Percentiles rank a stretch among this genome's conserved stretches.
Conservation (phyloP, 2,329 filamentous ascomycete genomes). For the Colletotrichum tropicale region DNA sequence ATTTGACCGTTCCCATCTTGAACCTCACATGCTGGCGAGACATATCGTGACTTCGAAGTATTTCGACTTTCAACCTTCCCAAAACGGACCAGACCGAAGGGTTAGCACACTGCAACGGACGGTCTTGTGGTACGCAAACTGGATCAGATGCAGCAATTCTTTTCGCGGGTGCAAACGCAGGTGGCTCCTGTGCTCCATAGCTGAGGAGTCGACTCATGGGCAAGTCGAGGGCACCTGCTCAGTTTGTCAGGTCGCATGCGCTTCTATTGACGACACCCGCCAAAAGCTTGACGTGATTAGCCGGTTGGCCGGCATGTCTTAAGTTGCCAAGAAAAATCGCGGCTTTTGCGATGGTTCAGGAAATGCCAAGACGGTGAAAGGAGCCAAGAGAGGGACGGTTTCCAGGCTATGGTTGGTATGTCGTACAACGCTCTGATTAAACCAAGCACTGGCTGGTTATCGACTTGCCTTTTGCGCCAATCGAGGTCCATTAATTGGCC, state of each 20-base stretch:
- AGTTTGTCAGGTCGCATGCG: neutral
- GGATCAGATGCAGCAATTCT: neutral
- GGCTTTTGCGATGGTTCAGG: slow-evolving; percentile 12
- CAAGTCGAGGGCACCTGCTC: neutral
- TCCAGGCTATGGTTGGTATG: neutral
- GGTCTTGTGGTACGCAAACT: neutral
- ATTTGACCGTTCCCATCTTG: neutral
- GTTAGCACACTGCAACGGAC: neutral
- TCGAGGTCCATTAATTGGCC: neutral
- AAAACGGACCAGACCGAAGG: neutral
- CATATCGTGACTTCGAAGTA: neutral
- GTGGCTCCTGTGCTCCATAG: neutral
- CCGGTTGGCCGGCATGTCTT: neutral
- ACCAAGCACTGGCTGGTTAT: neutral
- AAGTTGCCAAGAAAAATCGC: slow-evolving; percentile 8
- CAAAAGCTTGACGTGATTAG: neutral
- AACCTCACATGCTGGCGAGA: neutral
- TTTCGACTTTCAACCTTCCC: slow-evolving; percentile 6
- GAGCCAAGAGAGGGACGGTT: neutral
- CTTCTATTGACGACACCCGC: slow-evolving; percentile 1
- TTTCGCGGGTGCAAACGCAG: neutral
- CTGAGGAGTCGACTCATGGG: neutral
- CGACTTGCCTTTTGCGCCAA: slow-evolving; percentile 10
- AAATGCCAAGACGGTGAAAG: slow-evolving; percentile 10
- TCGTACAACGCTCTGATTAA: neutral